Evolutionary conservation across 345 rosid species (phyloP), one percentile per base, ranked within the genome.

Genomic region (Linum usitatissimum): DNA sequence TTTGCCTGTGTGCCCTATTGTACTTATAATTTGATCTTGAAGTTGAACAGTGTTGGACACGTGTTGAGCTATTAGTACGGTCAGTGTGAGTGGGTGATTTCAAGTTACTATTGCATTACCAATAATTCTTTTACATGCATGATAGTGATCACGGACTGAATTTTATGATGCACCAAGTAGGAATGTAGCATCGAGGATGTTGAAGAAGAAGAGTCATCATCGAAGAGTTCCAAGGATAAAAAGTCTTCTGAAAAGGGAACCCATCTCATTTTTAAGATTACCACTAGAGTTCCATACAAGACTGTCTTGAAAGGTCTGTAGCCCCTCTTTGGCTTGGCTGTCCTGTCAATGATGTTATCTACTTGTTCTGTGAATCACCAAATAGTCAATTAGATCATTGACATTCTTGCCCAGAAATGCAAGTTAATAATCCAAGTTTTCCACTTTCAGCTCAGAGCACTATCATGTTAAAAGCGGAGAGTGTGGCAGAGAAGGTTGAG

Each of bases 141-240:
- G 38, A 34, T 7, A 34, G 8, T 34, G 38, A 36, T 23, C 28
- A 23, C 28, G 28, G 28, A 23, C 28, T 21, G 56, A 4, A 23
- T 20, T 49, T 63, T 69, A 63, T 40, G 42, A 45, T 78, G 39
- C 40, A 53, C 15, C 36, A 60, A 56, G 34, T 74, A 94, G 99
- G 99, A 94, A 61, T 94, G 99, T 75, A 77, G 76, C 65, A 79
- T 93, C 65, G 97, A 94, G 67, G 99, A 90, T 66, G 67, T 81
- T 53, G 96, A 94, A 17, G 97, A 90, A 36, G 99, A 90, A 72
- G 89, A 78, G 63, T 67, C 78, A 66, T 74, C 82, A 38, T 77
- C 86, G 62, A 94, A 86, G 76, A 84, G 89, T 76, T 87, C 85
- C 14, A 87, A 87, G 82, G 96, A 87, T 74, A 86, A 87, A 75